Evolutionary conservation across 208 protist genomes (phyloP).

Genomic region (Trypanosoma congolense): DNA sequence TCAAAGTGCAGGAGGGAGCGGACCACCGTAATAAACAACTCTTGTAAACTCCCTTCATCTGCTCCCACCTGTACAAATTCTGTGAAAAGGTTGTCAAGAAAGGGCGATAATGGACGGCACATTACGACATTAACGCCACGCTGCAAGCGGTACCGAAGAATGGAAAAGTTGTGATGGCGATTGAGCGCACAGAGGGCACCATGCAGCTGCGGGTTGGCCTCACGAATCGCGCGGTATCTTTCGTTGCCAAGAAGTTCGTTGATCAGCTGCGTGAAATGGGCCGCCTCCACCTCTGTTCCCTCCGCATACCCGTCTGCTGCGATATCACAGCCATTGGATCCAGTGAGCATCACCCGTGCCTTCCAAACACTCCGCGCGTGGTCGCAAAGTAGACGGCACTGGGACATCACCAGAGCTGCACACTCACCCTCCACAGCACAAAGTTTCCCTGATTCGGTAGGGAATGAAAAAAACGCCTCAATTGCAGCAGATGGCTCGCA

Average conservation of each 20-base stretch:
- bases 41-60: background rate
- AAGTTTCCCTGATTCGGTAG: slow-evolving; percentile 14
- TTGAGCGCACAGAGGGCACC: slow-evolving; percentile 45
- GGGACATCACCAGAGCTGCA: background rate
- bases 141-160: slow-evolving; percentile 59
- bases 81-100: slow-evolving; percentile 13
- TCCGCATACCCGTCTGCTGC: background rate
- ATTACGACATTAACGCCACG: slow-evolving; percentile 38
- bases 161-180: slow-evolving; percentile 49
- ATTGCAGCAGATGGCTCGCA: slow-evolving; percentile 16
- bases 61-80: background rate
- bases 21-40: slow-evolving; percentile 1
- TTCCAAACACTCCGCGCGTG: slow-evolving; percentile 5
- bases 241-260: slow-evolving; percentile 13
- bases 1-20: slow-evolving; percentile 41
- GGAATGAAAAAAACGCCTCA: slow-evolving; percentile 38
- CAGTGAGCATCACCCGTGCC: slow-evolving; percentile 7
- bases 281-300: slow-evolving; percentile 11
- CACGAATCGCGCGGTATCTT: background rate
- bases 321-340: slow-evolving; percentile 16
- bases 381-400: slow-evolving; percentile 9
- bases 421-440: slow-evolving; percentile 11
- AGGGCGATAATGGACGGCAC: slow-evolving; percentile 10
- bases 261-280: slow-evolving; percentile 24
- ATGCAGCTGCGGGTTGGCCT: slow-evolving; percentile 35